Evolutionary conservation across 2,329 filamentous ascomycete genomes (phyloP), one percentile per base, ranked within the genome.

Genomic region (Fusarium sacchari): DNA sequence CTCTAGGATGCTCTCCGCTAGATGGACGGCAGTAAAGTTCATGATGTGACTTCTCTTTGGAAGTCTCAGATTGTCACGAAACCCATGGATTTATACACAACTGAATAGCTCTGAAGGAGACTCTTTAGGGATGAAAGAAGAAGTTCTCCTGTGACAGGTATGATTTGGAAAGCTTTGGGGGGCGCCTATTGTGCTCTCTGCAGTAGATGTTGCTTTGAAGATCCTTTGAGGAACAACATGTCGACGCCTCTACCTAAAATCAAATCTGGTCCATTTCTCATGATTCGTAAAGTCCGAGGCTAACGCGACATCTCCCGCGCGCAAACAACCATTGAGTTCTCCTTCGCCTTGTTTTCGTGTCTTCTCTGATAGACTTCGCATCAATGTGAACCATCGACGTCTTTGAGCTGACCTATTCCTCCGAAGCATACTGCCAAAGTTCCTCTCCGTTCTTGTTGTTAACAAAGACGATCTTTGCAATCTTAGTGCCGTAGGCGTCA

Each of bases 381-480:
- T 46, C 32, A 20, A 26, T 22, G 24, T 46, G 44, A 46, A 40
- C 30, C 36, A 37, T 37, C 17, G 17, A 28, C 17, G 24, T 46
- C 39, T 24, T 20, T 17, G 20, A 26, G 11, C 22, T 20, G 14
- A 3, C 17, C 26, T 58, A 60, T 22, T 72, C 36, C 13, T 58
- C 50, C 39, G 34, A 39, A 10, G 40, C 26, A 12, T 72, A 72
- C 28, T 55, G 47, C 69, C 69, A 72, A 34, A 44, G 43, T 44
- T 72, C 69, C 15, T 64, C 40, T 44, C 69, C 69, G 28, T 47
- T 64, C 39, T 60, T 72, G 32, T 65, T 55, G 59, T 69, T 37
- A 40, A 72, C 59, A 46, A 22, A 39, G 11, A 57, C 55, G n/a
- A 72, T 68, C 40, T 59, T 72, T 8, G 69, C 69, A 34, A 73